A percentile compares a stretch with the other conserved stretches of the same genome.
phyloP scores from a whole-genome alignment of 805 yeast genomes.

The Candida pini region DNA sequence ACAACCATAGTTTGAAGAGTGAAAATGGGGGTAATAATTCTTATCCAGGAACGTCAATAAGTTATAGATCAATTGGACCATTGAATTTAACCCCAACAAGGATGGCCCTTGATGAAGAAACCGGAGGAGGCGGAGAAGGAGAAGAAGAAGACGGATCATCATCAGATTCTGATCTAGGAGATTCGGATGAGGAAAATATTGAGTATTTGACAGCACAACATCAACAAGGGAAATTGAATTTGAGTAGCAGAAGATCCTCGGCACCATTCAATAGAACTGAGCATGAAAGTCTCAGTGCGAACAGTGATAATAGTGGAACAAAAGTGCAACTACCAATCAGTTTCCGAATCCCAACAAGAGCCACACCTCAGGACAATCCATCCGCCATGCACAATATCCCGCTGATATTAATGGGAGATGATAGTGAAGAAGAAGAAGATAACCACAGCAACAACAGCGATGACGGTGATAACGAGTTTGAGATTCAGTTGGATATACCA shows the following conservation, averaged over 20 bases:
- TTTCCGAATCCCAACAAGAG: too few relatives aligned
- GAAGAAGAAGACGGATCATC: constrained; percentile 7
- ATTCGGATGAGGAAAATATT: constrained; percentile 30
- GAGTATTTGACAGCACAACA: constrained; percentile 23
- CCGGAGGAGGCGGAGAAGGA: constrained; percentile 7
- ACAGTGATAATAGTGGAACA: not conserved
- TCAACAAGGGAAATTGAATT: constrained; percentile 14
- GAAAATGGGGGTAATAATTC: not conserved
- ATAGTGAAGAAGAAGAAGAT: constrained; percentile 9
- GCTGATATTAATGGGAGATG: constrained; percentile 11
- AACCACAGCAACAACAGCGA: constrained; percentile 2
- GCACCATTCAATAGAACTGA: constrained; percentile 5
- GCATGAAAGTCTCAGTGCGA: constrained; percentile 1
- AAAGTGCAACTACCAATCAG: too few relatives aligned
- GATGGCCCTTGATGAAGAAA: constrained; percentile 4
- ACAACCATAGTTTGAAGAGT: too few relatives aligned
- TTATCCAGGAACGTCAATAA: constrained; percentile 1
- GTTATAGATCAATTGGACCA: not conserved
- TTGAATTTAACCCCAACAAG: constrained; percentile 7
- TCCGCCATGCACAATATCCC: constrained; percentile 7
- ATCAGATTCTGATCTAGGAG: constrained; percentile 23
- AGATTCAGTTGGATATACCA: constrained; percentile 1
- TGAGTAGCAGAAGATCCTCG: constrained; percentile 5
- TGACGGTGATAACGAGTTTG: not conserved
- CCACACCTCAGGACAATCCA: not conserved